Conservation (phyloP, 176 grass and related monocot genomes). For the Echinochloa phyllopogon region DNA sequence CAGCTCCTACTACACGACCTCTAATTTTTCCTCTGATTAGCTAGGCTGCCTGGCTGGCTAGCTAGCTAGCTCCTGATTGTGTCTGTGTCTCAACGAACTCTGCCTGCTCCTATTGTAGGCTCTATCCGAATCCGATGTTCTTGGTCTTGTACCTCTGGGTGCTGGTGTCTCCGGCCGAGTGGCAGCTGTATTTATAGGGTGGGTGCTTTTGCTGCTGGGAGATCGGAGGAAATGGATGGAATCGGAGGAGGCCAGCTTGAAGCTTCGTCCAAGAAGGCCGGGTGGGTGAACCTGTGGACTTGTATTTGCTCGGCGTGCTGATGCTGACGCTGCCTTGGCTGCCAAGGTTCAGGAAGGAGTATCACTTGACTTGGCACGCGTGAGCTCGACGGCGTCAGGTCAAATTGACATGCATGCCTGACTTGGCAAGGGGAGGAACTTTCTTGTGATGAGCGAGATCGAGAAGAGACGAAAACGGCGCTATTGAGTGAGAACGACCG, state of each 20-base stretch:
- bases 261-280: conserved; percentile 7
- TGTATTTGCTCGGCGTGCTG: not conserved
- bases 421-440: not conserved
- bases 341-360: not conserved
- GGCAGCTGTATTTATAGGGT: too few relatives aligned
- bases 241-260: not conserved
- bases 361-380: not conserved
- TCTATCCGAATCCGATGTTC: not conserved
- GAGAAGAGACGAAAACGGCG: not conserved
- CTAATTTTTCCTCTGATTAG: not conserved
- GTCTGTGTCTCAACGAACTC: not conserved
- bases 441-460: not conserved
- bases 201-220: too few relatives aligned
- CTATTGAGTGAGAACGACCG: too few relatives aligned
- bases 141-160: not conserved
- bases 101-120: too few relatives aligned
- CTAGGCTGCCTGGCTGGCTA: too few relatives aligned
- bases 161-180: too few relatives aligned
- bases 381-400: not conserved
- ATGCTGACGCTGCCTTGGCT: conserved; percentile 1
- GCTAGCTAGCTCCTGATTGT: not conserved
- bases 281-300: not conserved
- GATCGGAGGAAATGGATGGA: too few relatives aligned
- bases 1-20: not conserved
- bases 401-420: not conserved